Conservation (phyloP, 2,329 filamentous ascomycete genomes). For the Claviceps pazoutovae region DNA sequence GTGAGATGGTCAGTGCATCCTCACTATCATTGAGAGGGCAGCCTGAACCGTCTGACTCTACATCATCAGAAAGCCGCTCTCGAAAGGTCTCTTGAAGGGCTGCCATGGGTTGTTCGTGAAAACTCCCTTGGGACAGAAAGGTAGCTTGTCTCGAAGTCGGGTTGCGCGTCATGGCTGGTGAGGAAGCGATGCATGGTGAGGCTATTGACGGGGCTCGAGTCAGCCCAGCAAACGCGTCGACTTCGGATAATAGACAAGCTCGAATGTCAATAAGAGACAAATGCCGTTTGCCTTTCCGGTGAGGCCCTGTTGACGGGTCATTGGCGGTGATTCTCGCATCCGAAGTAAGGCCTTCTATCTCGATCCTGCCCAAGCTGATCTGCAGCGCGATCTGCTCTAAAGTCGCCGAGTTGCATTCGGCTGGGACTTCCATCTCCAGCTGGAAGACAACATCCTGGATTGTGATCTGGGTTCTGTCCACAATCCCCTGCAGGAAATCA, state of each 20-base stretch:
- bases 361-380: constrained; percentile 48
- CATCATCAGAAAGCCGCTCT: constrained; percentile 11
- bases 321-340: constrained; percentile 12
- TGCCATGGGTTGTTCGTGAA: constrained; percentile 13
- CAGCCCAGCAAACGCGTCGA: constrained; percentile 48
- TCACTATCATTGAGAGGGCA: constrained; percentile 35
- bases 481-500: constrained; percentile 58
- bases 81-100: constrained; percentile 14
- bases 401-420: constrained; percentile 30
- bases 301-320: constrained; percentile 21
- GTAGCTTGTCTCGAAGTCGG: constrained; percentile 20
- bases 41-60: constrained; percentile 10
- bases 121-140: constrained; percentile 14
- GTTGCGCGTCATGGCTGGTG: constrained; percentile 33
- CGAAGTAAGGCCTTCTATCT: constrained; percentile 52
- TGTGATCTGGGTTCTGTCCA: constrained; percentile 54
- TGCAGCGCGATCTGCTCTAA: constrained; percentile 48
- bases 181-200: constrained; percentile 30
- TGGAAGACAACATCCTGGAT: constrained; percentile 53
- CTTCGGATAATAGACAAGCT: constrained; percentile 53
- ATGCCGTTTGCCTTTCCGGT: constrained; percentile 51
- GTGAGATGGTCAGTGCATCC: constrained; percentile 41
- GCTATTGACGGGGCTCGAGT: constrained; percentile 41
- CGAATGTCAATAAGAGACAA: constrained; percentile 49
- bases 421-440: constrained; percentile 45